phyloP scores from a whole-genome alignment of 2,329 filamentous ascomycete genomes.

The Claviceps purpurea region DNA sequence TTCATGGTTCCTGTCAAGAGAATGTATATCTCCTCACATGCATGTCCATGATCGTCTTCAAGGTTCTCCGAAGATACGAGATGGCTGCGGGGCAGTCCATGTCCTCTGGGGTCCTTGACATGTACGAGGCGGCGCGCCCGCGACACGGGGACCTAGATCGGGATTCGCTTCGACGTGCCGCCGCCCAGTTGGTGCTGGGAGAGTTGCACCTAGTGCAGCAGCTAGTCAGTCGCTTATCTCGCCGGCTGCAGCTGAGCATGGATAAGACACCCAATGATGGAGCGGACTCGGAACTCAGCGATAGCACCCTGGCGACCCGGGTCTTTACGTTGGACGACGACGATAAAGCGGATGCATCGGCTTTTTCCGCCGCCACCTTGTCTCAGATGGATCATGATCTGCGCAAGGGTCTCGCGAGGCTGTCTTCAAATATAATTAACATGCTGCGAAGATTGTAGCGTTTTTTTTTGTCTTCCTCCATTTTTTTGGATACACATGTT shows the following conservation, averaged over 20 bases:
- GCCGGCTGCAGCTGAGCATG: not conserved
- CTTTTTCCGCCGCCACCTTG: not conserved
- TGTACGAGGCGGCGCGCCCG: not conserved
- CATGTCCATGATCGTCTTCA: slow-evolving; percentile 19
- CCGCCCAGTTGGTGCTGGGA: slow-evolving; percentile 17
- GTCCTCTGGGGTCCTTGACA: not conserved
- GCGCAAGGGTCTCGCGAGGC: not conserved
- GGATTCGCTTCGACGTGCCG: not conserved
- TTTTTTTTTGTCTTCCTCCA: rapidly evolving
- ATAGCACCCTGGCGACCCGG: not conserved
- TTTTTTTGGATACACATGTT: not conserved
- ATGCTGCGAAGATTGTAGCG: not conserved
- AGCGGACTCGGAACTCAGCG: not conserved
- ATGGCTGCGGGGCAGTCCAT: not conserved
- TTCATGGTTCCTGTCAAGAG: slow-evolving; percentile 18
- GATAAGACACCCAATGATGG: not conserved
- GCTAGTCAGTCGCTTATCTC: slow-evolving; percentile 16
- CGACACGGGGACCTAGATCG: not conserved
- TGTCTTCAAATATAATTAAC: not conserved
- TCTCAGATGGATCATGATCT: not conserved
- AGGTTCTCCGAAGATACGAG: slow-evolving; percentile 18
- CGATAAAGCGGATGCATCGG: not conserved
- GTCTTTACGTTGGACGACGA: not conserved
- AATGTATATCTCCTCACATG: slow-evolving; percentile 17
- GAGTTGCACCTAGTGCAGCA: slow-evolving; percentile 20